Conservation (phyloP, 2,329 filamentous ascomycete genomes). For the Ascocoryne sarcoides region DNA sequence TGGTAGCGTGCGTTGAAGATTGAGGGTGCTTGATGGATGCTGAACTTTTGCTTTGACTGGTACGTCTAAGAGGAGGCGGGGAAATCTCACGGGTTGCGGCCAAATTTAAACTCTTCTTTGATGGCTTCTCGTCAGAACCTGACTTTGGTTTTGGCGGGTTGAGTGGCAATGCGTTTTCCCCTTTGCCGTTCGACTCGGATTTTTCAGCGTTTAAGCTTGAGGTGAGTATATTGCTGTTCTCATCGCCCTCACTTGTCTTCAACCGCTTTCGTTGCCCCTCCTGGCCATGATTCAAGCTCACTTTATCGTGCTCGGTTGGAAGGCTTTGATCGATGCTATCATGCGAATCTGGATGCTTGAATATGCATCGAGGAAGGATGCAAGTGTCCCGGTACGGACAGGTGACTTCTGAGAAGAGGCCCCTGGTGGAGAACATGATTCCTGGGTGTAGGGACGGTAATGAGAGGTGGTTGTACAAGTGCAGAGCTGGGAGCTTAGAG, state of each 20-base stretch:
- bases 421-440: slow-evolving; percentile 29
- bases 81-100: slow-evolving; percentile 17
- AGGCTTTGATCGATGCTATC: not conserved
- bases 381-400: slow-evolving; percentile 27
- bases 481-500: too few species aligned
- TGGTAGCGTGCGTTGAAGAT: not conserved
- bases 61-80: slow-evolving; percentile 22
- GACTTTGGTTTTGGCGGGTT: not conserved
- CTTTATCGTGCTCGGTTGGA: not conserved
- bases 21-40: not conserved
- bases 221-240: not conserved
- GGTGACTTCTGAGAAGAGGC: slow-evolving; percentile 23
- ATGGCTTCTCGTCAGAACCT: not conserved
- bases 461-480: too few species aligned
- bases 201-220: not conserved
- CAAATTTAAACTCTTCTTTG: slow-evolving; percentile 7
- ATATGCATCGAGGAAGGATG: slow-evolving; percentile 27
- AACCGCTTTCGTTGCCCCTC: slow-evolving; percentile 29
- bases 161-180: not conserved
- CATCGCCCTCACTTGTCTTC: slow-evolving; percentile 18
- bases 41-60: slow-evolving; percentile 7
- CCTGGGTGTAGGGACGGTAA: too few species aligned
- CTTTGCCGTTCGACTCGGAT: not conserved
- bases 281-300: slow-evolving; percentile 15
- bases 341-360: slow-evolving; percentile 18